A percentile compares a stretch with the other conserved stretches of the same genome.
Evolutionary conservation across 805 yeast species (phyloP).

Genomic region (Cyberlindnera suaveolens): DNA sequence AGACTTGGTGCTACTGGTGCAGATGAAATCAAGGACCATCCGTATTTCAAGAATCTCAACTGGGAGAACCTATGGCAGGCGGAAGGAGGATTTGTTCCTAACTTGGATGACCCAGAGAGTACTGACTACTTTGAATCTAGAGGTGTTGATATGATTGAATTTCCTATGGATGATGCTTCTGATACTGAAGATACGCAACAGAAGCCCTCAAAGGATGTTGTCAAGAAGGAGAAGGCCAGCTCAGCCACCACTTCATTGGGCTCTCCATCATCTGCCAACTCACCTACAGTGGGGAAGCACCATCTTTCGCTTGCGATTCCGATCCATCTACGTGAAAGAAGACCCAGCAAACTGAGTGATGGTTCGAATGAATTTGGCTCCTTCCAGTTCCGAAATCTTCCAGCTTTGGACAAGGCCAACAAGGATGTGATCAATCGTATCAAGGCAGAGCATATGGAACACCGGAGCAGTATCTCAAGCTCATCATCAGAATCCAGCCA

Average conservation of each 20-base stretch:
- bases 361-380: constrained; percentile 75
- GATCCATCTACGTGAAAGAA: constrained; percentile 57
- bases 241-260: constrained; percentile 16
- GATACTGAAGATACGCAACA: constrained; percentile 22
- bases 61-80: constrained; percentile 72
- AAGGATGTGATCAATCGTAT: constrained; percentile 86
- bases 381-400: constrained; percentile 81
- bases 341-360: constrained; percentile 68
- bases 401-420: constrained; percentile 89
- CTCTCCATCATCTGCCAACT: constrained; percentile 27
- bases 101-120: constrained; percentile 69
- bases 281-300: constrained; percentile 27
- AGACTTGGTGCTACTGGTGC: constrained; percentile 80
- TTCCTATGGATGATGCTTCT: constrained; percentile 38
- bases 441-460: constrained; percentile 67
- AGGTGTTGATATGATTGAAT: constrained; percentile 72
- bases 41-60: constrained; percentile 62
- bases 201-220: neutral
- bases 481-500: constrained; percentile 30
- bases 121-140: constrained; percentile 89
- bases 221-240: constrained; percentile 2
- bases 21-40: constrained; percentile 71
- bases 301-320: constrained; percentile 45
- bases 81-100: constrained; percentile 81
- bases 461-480: constrained; percentile 31